Evolutionary conservation across 495 filamentous ascomycete species (phyloP).

Genomic region (Lophium mytilinum): DNA sequence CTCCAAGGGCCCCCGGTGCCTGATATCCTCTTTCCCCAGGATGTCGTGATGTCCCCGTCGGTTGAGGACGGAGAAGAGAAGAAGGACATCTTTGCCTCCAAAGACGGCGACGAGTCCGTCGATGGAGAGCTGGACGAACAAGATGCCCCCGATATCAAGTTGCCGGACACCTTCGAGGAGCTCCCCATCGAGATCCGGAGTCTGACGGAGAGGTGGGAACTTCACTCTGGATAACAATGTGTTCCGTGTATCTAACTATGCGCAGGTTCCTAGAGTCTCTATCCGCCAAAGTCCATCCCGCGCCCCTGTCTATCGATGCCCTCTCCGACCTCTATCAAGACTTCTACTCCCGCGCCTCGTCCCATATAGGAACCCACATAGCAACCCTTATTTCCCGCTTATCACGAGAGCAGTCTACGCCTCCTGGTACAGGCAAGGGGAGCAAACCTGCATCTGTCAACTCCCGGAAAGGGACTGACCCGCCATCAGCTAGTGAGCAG

Average conservation of each 20-base stretch:
- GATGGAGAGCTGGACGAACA: slow-evolving; percentile 45
- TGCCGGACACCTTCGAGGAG: slow-evolving; percentile 65
- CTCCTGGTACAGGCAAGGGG: slow-evolving; percentile 36
- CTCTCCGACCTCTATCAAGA: slow-evolving; percentile 87
- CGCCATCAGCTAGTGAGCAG: slow-evolving; percentile 46
- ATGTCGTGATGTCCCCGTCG: slow-evolving; percentile 15
- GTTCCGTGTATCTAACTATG: background rate
- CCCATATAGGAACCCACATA: slow-evolving; percentile 83
- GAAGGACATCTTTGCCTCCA: slow-evolving; percentile 37
- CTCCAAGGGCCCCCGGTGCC: slow-evolving; percentile 47
- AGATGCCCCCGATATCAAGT: slow-evolving; percentile 32
- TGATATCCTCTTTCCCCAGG: slow-evolving; percentile 34
- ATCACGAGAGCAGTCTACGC: slow-evolving; percentile 53
- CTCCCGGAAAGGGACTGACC: slow-evolving; percentile 29
- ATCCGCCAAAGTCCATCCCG: slow-evolving; percentile 75
- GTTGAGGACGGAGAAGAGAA: slow-evolving; percentile 21
- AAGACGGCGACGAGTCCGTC: slow-evolving; percentile 36
- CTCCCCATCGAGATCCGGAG: slow-evolving; percentile 88
- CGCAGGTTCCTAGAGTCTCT: slow-evolving; percentile 84
- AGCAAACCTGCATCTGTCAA: slow-evolving; percentile 6
- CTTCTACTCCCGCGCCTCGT: slow-evolving; percentile 77
- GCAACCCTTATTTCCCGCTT: slow-evolving; percentile 68
- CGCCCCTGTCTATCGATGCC: slow-evolving; percentile 73
- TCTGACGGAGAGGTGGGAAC: slow-evolving; percentile 68
- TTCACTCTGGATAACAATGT: background rate